Evolutionary conservation across 2,329 filamentous ascomycete genomes (phyloP), one percentile per base, ranked within the genome.

Genomic region (Zymoseptoria ardabiliae): DNA sequence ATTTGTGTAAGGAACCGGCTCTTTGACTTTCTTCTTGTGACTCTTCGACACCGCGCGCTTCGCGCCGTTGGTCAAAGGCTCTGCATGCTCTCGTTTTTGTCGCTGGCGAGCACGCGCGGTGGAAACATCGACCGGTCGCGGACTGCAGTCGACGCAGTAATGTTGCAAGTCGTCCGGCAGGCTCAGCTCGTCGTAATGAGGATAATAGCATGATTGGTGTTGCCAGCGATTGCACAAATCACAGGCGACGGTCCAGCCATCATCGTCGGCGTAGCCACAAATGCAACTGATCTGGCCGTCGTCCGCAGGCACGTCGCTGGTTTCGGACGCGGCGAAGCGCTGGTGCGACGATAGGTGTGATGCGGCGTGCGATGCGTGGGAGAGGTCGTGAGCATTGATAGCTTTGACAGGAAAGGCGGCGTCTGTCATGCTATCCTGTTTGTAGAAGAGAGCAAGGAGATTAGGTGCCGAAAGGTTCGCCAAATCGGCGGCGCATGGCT

Each of bases 261-360:
- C 94, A 81, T 99, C 94, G 79, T 96, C 91, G 74, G 85, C 80
- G 76, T 89, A 97, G 74, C 86, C 86, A 78, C 94, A 99, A 69
- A 97, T 96, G 83, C 94, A 99, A 81, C 95, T 96, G 79, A 97
- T 97, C 61, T 90, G 95, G 75, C 95, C 96, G 19, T 88, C 88
- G 75, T 93, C 89, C 76, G 92, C 89, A 64, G 87, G 85, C 49
- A 62, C 60, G 55, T 57, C 63, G 35, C 64, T 61, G 23, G 63
- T 56, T n/a, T 58, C 49, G 13, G 66, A 58, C 9, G 62, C 63
- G 57, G 58, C 58, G 50, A 63, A 66, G 22, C 62, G 68, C 49
- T 63, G 65, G n/a, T 64, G 61, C 28, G 63, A 57, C 50, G 57
- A 41, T 49, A 60, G 41, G 62, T 54, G 66, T 73, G 73, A 55